These are phyloP conservation scores for Fusarium cicatricum DNA, from an alignment of 2,329 filamentous ascomycete species.

Conservation along the genomic window DNA sequence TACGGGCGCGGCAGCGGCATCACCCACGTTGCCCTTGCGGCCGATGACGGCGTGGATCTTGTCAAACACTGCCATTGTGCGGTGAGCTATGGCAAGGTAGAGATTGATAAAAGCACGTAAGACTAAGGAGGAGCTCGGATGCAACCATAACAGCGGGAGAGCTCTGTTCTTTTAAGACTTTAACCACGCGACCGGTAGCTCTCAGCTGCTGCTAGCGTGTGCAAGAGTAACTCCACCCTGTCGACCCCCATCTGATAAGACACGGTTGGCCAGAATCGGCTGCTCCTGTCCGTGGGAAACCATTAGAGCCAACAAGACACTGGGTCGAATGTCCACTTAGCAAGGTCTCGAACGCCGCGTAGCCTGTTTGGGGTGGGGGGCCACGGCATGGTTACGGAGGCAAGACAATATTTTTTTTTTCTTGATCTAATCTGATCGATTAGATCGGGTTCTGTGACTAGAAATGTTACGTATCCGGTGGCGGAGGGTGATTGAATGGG, in stretches of 20 bases:
- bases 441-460: conserved; percentile 16
- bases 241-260: conserved; percentile 36
- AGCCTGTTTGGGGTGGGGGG: conserved; percentile 13
- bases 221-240: not conserved
- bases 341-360: conserved; percentile 30
- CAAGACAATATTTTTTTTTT: conserved; percentile 21
- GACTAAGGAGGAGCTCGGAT: not conserved
- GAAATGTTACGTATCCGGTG: not conserved
- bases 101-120: not conserved
- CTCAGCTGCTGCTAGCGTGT: not conserved
- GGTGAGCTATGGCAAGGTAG: not conserved
- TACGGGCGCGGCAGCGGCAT: conserved; percentile 18
- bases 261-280: conserved; percentile 30
- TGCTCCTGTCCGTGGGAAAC: conserved; percentile 1
- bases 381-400: not conserved
- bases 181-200: not conserved
- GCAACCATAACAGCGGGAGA: not conserved
- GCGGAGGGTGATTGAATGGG: conserved; percentile 3
- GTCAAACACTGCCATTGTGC: conserved; percentile 32
- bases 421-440: conserved; percentile 38
- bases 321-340: conserved; percentile 9
- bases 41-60: conserved; percentile 24
- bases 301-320: not conserved
- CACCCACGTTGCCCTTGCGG: conserved; percentile 22
- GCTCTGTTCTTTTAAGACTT: too few relatives aligned